Percentiles rank a stretch among this genome's conserved stretches.
Evolutionary conservation across 2,329 filamentous ascomycete species (phyloP).

Genomic region (Lachnellula subtilissima): DNA sequence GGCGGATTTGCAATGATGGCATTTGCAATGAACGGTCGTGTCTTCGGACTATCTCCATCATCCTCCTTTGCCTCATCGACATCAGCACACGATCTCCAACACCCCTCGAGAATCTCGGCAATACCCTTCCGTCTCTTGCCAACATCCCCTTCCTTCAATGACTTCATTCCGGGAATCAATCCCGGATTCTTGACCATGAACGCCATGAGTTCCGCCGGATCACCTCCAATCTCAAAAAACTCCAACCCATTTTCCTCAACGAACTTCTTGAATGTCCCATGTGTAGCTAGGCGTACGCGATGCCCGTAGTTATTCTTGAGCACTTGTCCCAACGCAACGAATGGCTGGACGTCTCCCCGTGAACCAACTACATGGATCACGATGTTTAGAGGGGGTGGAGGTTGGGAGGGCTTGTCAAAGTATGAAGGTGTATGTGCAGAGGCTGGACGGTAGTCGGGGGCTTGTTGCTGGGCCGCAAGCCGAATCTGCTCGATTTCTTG

Average conservation of each 20-base stretch:
- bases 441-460: neutral
- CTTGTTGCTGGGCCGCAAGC: constrained; percentile 1
- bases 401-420: neutral
- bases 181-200: neutral
- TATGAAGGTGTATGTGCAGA: neutral
- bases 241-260: neutral
- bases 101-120: neutral
- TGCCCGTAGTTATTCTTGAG: neutral
- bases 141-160: neutral
- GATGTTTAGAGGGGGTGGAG: neutral
- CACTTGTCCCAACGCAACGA: neutral
- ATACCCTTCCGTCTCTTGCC: neutral
- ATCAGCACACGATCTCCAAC: neutral
- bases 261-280: neutral
- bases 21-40: constrained; percentile 43
- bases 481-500: constrained; percentile 4
- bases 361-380: neutral
- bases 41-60: neutral
- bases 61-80: neutral
- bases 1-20: constrained; percentile 79
- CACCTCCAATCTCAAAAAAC: neutral
- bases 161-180: neutral
- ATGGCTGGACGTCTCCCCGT: neutral
- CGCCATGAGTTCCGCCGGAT: neutral
- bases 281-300: neutral